Evolutionary conservation across 2,329 filamentous ascomycete species (phyloP).

Genomic region (Tympanopsis confertula): DNA sequence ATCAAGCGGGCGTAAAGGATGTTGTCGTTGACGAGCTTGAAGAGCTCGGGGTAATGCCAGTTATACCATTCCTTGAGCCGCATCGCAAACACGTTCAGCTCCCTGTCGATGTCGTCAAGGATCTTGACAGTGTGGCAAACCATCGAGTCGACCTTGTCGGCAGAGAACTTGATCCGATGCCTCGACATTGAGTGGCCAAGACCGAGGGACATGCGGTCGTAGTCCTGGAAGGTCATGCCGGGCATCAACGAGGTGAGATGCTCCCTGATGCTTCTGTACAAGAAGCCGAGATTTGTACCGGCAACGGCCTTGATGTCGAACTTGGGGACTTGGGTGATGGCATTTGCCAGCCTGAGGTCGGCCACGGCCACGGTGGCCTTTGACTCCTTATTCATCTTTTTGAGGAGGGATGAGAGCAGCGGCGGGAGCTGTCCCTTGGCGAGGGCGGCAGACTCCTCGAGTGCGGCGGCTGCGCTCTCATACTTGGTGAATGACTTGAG

Average conservation of each 20-base stretch:
- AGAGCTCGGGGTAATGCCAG: constrained; percentile 98
- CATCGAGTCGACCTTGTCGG: constrained; percentile 98
- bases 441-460: constrained; percentile 80
- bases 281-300: constrained; percentile 68
- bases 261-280: constrained; percentile 89
- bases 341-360: constrained; percentile 80
- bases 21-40: constrained; percentile 94
- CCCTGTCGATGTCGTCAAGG: constrained; percentile 93
- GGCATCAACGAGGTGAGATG: constrained; percentile 84
- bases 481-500: constrained; percentile 97
- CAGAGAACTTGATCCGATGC: constrained; percentile 96
- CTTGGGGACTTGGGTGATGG: constrained; percentile 83
- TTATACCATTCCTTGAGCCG: constrained; percentile 99
- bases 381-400: constrained; percentile 91
- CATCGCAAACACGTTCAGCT: constrained; percentile 98
- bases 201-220: constrained; percentile 90
- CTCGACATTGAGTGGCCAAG: constrained; percentile 92
- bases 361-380: constrained; percentile 90
- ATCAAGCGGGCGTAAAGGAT: constrained; percentile 84
- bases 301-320: constrained; percentile 54
- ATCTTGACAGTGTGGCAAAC: constrained; percentile 93
- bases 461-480: constrained; percentile 77
- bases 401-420: constrained; percentile 69
- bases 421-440: constrained; percentile 92
- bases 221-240: constrained; percentile 70